Percentiles rank a stretch among this genome's conserved stretches.
phyloP scores from a whole-genome alignment of 805 yeast genomes.

The Wickerhamiella parazyma region DNA sequence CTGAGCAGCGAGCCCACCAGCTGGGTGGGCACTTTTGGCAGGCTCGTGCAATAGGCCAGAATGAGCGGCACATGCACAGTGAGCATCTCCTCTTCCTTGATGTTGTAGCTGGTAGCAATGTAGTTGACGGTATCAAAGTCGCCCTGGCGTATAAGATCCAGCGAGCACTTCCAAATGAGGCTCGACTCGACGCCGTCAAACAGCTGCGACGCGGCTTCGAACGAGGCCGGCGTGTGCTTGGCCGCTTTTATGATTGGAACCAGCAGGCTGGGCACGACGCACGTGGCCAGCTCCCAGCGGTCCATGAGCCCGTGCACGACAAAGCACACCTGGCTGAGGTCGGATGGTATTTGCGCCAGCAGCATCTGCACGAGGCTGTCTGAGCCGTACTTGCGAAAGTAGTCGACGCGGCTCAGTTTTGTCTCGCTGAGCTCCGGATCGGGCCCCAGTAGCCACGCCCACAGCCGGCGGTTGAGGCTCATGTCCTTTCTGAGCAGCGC shows the following conservation, averaged over 20 bases:
- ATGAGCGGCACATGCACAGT: conserved; percentile 63
- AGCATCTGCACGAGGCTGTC: conserved; percentile 40
- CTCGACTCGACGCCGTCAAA: conserved; percentile 79
- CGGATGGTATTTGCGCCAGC: conserved; percentile 27
- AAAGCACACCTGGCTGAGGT: conserved; percentile 38
- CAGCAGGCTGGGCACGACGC: conserved; percentile 56
- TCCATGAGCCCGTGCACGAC: conserved; percentile 70
- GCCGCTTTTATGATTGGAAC: conserved; percentile 40
- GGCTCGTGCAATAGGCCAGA: conserved; percentile 28
- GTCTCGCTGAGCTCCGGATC: conserved; percentile 28
- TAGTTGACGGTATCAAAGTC: conserved; percentile 40
- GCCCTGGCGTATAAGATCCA: conserved; percentile 29
- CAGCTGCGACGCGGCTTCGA: conserved; percentile 49
- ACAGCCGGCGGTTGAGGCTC: conserved; percentile 85
- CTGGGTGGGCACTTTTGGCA: conserved; percentile 9
- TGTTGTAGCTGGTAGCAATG: conserved; percentile 50
- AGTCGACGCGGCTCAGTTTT: conserved; percentile 32
- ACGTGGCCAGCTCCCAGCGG: conserved; percentile 84
- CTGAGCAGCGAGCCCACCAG: conserved; percentile 35
- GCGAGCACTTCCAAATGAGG: conserved; percentile 59
- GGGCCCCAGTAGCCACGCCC: conserved; percentile 90
- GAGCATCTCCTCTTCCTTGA: conserved; percentile 79
- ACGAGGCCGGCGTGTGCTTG: conserved; percentile 19
- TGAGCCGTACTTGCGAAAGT: conserved; percentile 48
- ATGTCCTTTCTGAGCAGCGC: conserved; percentile 74